Conservation (phyloP, 228 moss, liverwort and hornwort species). For the Sphagnum magellanicum region DNA sequence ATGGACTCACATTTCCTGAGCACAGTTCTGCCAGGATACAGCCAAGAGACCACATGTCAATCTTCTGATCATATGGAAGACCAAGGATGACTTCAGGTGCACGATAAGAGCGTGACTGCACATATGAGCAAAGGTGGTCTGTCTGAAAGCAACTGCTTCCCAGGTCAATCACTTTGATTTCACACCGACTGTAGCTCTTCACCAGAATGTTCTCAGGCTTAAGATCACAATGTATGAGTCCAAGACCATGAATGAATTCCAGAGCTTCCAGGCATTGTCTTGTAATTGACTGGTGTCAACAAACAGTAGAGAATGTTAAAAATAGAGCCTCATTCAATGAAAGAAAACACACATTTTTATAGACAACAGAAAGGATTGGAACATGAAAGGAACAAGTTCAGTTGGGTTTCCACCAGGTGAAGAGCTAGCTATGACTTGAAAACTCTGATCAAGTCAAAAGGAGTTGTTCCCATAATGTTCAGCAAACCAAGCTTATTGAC, state of each 20-base stretch:
- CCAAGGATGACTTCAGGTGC: conserved; percentile 69
- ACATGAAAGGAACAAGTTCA: too few species aligned
- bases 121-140: conserved; percentile 68
- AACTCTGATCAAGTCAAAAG: too few species aligned
- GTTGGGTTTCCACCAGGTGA: too few species aligned
- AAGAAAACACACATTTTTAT: too few species aligned
- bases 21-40: conserved; percentile 65
- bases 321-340: too few species aligned
- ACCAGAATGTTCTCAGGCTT: conserved; percentile 70
- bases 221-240: conserved; percentile 63
- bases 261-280: conserved; percentile 65
- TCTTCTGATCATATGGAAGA: conserved; percentile 63
- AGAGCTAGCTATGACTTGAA: too few species aligned
- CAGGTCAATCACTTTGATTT: conserved; percentile 69
- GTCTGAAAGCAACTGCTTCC: conserved; percentile 78
- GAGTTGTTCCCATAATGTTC: too few species aligned
- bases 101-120: conserved; percentile 65
- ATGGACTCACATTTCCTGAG: conserved; percentile 54
- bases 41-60: conserved; percentile 69
- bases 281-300: conserved; percentile 49
- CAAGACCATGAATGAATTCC: conserved; percentile 61
- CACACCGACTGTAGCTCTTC: conserved; percentile 75
- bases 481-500: too few species aligned
- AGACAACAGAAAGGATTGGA: too few species aligned
- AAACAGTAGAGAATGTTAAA: background rate